Evolutionary conservation across 352 stramenopile genomes (phyloP).

Genomic region (Globisporangium okanoganense): DNA sequence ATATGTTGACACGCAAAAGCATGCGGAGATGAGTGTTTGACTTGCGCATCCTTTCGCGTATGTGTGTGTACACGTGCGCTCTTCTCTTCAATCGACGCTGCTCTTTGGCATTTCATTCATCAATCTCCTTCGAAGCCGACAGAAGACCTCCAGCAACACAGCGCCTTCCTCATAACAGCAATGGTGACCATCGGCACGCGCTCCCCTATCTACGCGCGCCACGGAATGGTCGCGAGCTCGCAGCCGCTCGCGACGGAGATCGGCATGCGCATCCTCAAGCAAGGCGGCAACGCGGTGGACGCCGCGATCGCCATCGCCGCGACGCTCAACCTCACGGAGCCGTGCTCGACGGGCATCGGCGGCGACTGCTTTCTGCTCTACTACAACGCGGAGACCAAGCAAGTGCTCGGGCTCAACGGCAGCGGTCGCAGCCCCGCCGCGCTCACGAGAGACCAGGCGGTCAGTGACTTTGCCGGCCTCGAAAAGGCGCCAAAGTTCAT

Average conservation of each 20-base stretch:
- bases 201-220: slow-evolving; percentile 85
- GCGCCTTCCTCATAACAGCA: not conserved
- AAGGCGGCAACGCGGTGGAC: slow-evolving; percentile 94
- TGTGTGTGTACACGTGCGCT: not conserved
- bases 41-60: too few species aligned
- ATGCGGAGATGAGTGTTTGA: too few species aligned
- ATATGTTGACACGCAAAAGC: too few species aligned
- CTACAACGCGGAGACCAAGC: slow-evolving; percentile 84
- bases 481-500: slow-evolving; percentile 29
- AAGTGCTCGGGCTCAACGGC: slow-evolving; percentile 91
- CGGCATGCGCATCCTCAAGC: slow-evolving; percentile 86
- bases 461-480: slow-evolving; percentile 31
- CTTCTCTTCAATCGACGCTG: slow-evolving; percentile 5
- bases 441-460: slow-evolving; percentile 78
- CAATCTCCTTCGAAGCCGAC: slow-evolving; percentile 5
- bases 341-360: slow-evolving; percentile 76
- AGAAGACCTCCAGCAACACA: slow-evolving; percentile 2
- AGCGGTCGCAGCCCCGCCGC: slow-evolving; percentile 81
- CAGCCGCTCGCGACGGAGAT: slow-evolving; percentile 94
- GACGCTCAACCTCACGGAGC: slow-evolving; percentile 61
- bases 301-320: slow-evolving; percentile 68
- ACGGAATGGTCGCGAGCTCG: slow-evolving; percentile 92
- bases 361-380: slow-evolving; percentile 96
- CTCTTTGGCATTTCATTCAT: not conserved
- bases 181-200: slow-evolving; percentile 66